A percentile compares a stretch with the other conserved stretches of the same genome.
These are phyloP conservation scores for Podosphaera xanthii DNA, from an alignment of 2,329 filamentous ascomycete species.

Conservation along the genomic window DNA sequence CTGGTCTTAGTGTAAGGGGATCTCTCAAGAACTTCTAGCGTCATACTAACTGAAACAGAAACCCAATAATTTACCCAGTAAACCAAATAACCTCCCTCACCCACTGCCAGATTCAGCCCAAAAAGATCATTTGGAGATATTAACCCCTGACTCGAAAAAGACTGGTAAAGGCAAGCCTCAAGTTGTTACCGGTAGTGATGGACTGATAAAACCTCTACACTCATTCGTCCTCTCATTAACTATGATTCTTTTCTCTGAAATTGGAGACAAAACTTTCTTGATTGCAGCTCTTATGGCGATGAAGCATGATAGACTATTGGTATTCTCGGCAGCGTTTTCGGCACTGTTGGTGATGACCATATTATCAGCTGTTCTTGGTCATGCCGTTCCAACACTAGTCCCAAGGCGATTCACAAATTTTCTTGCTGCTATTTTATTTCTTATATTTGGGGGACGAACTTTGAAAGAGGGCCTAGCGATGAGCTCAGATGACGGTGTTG, in stretches of 20 bases:
- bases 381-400: slow-evolving; percentile 74
- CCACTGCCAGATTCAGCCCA: slow-evolving; percentile 43
- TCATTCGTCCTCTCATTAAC: slow-evolving; percentile 81
- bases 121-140: slow-evolving; percentile 37
- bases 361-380: slow-evolving; percentile 75
- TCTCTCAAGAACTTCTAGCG: background rate
- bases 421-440: slow-evolving; percentile 62
- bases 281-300: slow-evolving; percentile 97
- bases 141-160: slow-evolving; percentile 20
- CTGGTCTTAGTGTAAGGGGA: slow-evolving; percentile 33
- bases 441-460: slow-evolving; percentile 71
- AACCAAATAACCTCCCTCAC: slow-evolving; percentile 50
- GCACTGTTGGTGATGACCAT: slow-evolving; percentile 89
- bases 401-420: slow-evolving; percentile 82
- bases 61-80: slow-evolving; percentile 58
- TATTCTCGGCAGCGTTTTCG: slow-evolving; percentile 85
- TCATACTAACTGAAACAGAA: slow-evolving; percentile 30
- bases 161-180: slow-evolving; percentile 14
- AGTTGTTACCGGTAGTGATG: slow-evolving; percentile 25
- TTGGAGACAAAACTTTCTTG: slow-evolving; percentile 96
- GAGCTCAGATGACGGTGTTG: slow-evolving; percentile 71
- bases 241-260: slow-evolving; percentile 93
- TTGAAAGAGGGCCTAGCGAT: slow-evolving; percentile 73
- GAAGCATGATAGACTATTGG: slow-evolving; percentile 82
- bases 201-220: slow-evolving; percentile 58